These are phyloP conservation scores for Ilex aquifolium DNA, from an alignment of 257 asterid genomes.

Conservation along the genomic window DNA sequence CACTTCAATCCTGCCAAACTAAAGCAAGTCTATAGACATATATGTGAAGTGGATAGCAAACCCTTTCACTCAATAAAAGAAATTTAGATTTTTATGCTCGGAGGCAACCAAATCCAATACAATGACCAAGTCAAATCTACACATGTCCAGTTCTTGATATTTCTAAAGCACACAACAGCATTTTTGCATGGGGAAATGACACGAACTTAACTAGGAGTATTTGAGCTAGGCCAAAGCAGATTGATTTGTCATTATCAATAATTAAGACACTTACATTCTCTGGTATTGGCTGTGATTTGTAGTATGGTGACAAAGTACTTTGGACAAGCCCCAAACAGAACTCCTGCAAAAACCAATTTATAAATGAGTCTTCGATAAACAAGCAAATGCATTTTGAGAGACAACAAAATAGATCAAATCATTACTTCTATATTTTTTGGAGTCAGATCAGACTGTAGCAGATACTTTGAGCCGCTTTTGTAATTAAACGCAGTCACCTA, in stretches of 20 bases:
- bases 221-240: not conserved
- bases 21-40: too few species aligned
- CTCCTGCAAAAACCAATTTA: conserved; percentile 46
- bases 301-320: conserved; percentile 57
- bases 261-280: conserved; percentile 58
- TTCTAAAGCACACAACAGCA: not conserved
- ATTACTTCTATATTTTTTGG: conserved; percentile 61
- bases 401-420: conserved; percentile 5
- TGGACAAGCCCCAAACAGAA: conserved; percentile 55
- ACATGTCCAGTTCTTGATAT: not conserved
- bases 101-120: too few species aligned
- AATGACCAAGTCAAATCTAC: too few species aligned
- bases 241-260: not conserved
- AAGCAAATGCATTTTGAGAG: not conserved
- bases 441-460: conserved; percentile 57
- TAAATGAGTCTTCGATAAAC: not conserved
- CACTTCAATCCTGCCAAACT: too few species aligned
- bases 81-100: too few species aligned
- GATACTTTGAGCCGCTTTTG: conserved; percentile 49
- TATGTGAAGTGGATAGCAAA: too few species aligned
- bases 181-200: too few species aligned
- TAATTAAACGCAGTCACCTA: conserved; percentile 76
- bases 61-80: too few species aligned
- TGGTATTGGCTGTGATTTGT: conserved; percentile 73
- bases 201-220: too few species aligned